These are phyloP conservation scores for Fraxinus quadrangulata DNA, from an alignment of 257 asterid species.

Conservation along the genomic window DNA sequence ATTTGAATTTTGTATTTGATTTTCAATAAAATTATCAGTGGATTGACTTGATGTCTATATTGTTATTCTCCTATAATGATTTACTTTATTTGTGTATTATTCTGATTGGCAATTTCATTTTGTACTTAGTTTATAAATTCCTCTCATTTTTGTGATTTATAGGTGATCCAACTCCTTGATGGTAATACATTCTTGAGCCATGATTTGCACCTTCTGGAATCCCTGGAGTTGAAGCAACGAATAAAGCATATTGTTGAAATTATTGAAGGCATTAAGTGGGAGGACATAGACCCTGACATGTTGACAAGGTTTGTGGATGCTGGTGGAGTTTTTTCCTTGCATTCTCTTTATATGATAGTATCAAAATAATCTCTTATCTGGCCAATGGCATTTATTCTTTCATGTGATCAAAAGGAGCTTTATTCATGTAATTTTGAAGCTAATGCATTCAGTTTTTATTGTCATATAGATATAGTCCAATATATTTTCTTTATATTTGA, in stretches of 20 bases:
- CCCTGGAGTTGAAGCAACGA: constrained; percentile 91
- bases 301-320: constrained; percentile 67
- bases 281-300: constrained; percentile 77
- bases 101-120: constrained; percentile 15
- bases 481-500: neutral
- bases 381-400: neutral
- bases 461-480: neutral
- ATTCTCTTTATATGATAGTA: constrained; percentile 7
- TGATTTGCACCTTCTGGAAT: constrained; percentile 93
- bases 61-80: neutral
- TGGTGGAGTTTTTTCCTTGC: constrained; percentile 12
- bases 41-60: neutral
- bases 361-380: constrained; percentile 2
- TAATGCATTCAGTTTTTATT: neutral
- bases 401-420: neutral
- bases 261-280: constrained; percentile 88
- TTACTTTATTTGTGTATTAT: neutral
- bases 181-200: constrained; percentile 72
- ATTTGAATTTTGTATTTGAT: constrained; percentile 5
- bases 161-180: constrained; percentile 69
- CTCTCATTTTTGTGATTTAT: constrained; percentile 29
- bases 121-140: constrained; percentile 23
- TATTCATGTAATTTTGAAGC: neutral
- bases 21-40: constrained; percentile 12
- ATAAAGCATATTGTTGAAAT: constrained; percentile 80